Evolutionary conservation across 129 eudicot genomes (phyloP).

Genomic region (carrot (Daucus carota)): DH1_v3.0 NC_030389.2:30219501-30220000

Average conservation of each 20-base stretch:
- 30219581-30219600: constrained; percentile 12
- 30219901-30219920: constrained; percentile 17
- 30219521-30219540: constrained; percentile 1
- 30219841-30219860: constrained; percentile 13
- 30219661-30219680: constrained; percentile 30
- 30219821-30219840: constrained; percentile 32
- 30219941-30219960: constrained; percentile 22
- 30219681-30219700: constrained; percentile 19
- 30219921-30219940: constrained; percentile 14
- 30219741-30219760: constrained; percentile 20
- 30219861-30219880: constrained; percentile 30
- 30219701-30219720: constrained; percentile 38
- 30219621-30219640: not conserved
- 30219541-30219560: not conserved
- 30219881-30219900: not conserved
- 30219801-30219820: constrained; percentile 22
- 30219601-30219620: constrained; percentile 5
- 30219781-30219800: constrained; percentile 13
- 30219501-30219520: not conserved
- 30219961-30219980: constrained; percentile 18
- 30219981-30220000: constrained; percentile 26
- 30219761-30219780: constrained; percentile 7
- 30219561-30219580: constrained; percentile 18
- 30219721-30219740: constrained; percentile 27
- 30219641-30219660: not conserved